These are phyloP conservation scores for Saccharomycodes ludwigii DNA, from an alignment of 805 yeast species.

Conservation along the genomic window DNA sequence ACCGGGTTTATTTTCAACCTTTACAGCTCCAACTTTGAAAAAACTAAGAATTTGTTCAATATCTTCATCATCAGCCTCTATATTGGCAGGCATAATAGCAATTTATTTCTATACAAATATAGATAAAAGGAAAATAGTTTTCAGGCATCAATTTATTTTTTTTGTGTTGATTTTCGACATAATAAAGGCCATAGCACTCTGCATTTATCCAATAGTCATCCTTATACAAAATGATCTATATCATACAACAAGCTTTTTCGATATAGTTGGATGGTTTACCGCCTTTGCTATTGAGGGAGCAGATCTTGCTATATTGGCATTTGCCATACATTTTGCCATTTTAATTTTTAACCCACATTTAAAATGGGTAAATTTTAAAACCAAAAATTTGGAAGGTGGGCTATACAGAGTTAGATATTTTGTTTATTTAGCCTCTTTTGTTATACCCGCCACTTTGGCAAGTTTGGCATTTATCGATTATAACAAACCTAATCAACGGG, in stretches of 20 bases:
- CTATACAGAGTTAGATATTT: constrained; percentile 43
- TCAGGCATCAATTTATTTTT: constrained; percentile 59
- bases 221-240: constrained; percentile 31
- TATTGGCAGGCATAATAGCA: constrained; percentile 43
- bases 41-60: constrained; percentile 32
- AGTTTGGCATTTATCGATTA: constrained; percentile 52
- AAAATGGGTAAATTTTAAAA: constrained; percentile 27
- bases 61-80: constrained; percentile 35
- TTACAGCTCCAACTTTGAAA: constrained; percentile 8
- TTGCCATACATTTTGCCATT: constrained; percentile 73
- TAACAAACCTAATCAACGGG: constrained; percentile 8
- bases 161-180: constrained; percentile 63
- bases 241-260: constrained; percentile 38
- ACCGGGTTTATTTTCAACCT: constrained; percentile 23
- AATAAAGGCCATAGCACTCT: constrained; percentile 53
- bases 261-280: constrained; percentile 69
- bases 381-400: constrained; percentile 57
- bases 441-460: constrained; percentile 58
- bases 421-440: constrained; percentile 45
- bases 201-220: constrained; percentile 57
- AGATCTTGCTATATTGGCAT: constrained; percentile 67
- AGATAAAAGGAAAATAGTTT: constrained; percentile 49
- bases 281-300: constrained; percentile 76
- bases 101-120: constrained; percentile 50
- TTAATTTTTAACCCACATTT: constrained; percentile 54